Conservation (phyloP, 140 eudicot genomes). For the Oenanthe javanica region DNA sequence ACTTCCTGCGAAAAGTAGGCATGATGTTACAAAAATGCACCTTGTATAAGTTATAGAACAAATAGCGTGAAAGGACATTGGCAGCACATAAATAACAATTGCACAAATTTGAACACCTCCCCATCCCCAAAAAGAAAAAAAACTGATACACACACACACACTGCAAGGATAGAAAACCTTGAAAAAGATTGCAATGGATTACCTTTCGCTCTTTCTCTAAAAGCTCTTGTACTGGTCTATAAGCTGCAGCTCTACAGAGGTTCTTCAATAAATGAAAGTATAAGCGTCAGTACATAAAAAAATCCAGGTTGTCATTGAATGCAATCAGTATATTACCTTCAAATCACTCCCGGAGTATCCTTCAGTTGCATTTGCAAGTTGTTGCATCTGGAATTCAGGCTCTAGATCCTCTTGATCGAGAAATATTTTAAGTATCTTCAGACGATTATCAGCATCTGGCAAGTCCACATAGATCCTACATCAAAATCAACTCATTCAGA, state of each 20-base stretch:
- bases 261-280: slow-evolving; percentile 40
- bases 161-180: not conserved
- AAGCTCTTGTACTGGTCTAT: slow-evolving; percentile 96
- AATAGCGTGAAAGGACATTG: not conserved
- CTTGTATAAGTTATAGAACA: not conserved
- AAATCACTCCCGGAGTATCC: slow-evolving; percentile 96
- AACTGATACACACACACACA: no score
- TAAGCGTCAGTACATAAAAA: not conserved
- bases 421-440: slow-evolving; percentile 78
- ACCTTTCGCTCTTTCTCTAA: slow-evolving; percentile 75
- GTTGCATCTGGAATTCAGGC: slow-evolving; percentile 45
- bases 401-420: slow-evolving; percentile 74
- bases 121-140: no score
- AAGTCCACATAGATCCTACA: slow-evolving; percentile 85
- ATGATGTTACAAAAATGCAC: not conserved
- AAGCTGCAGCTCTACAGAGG: slow-evolving; percentile 97
- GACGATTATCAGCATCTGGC: slow-evolving; percentile 89
- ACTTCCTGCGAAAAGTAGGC: slow-evolving; percentile 34
- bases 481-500: slow-evolving; percentile 12
- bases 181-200: not conserved
- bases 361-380: slow-evolving; percentile 91
- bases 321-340: slow-evolving; percentile 37
- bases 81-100: not conserved
- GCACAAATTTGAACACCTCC: no score
- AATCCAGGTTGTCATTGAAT: not conserved